Evolutionary conservation across 352 stramenopile genomes (phyloP), one percentile per base, ranked within the genome.

Genomic region (Globisporangium orthogonon): DNA sequence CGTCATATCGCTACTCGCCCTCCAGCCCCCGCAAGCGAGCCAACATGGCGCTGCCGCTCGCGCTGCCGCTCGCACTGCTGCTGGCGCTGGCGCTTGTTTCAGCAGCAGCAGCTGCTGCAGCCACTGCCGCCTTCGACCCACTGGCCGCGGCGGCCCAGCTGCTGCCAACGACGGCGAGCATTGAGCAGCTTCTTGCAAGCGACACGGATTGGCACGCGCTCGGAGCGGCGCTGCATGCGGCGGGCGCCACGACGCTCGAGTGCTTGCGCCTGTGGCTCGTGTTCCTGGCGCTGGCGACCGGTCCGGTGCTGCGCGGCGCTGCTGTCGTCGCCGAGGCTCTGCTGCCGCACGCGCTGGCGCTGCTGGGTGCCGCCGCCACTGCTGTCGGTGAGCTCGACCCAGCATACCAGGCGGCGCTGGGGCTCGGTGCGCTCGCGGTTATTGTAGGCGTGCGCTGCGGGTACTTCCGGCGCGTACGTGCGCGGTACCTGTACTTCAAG

Each of bases 121-220:
- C 44, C 7, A 7, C 7, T 3, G 18, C n/a, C 23, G 44, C 44
- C n/a, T 49, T 49, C n/a, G n/a, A 49, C 44, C 44, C 44, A 3
- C 63, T 80, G 28, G 71, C 70, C 28, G 50, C 70, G 52, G 86
- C 88, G 40, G 62, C 54, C 13, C 68, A 49, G 18, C 44, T 49
- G 17, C 18, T 15, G 18, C 44, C 44, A 10, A n/a, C 44, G 44
- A 18, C 30, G 1, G 15, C 17, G 7, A 49, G 44, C 44, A 10
- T 49, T 9, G 44, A 23, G 18, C 18, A 31, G 44, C 44, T 49
- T 18, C 3, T 9, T 0, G 18, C 18, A 0, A 18, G 76, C 35
- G 67, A 74, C 37, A 83, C 80, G 11, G 67, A 90, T 50, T 94
- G 81, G 81, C 35, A 52, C 15, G 81, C 60, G n/a, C 86, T 94